Percentiles rank a stretch among this genome's conserved stretches.
Conservation (phyloP, 2,329 filamentous ascomycete species). For the Trematosphaeria pertusa region DNA sequence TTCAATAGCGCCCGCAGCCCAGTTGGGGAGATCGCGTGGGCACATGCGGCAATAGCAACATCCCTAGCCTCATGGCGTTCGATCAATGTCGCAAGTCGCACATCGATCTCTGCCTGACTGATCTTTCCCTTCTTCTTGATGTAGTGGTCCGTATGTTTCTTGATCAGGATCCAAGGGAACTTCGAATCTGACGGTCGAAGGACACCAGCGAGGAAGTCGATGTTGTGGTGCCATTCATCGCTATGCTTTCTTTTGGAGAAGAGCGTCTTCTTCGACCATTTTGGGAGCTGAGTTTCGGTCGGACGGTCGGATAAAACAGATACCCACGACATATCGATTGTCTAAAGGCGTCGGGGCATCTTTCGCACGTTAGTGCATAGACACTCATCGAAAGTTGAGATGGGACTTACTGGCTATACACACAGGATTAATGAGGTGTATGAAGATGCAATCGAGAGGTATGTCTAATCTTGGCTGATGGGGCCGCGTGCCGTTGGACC, state of each 20-base stretch:
- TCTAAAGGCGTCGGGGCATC: not conserved
- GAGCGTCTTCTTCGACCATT: slow-evolving; percentile 23
- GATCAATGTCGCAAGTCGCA: slow-evolving; percentile 29
- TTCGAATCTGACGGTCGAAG: slow-evolving; percentile 32
- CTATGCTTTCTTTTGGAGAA: slow-evolving; percentile 36
- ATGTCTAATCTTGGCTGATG: too few species aligned
- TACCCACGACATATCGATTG: not conserved
- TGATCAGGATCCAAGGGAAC: slow-evolving; percentile 32
- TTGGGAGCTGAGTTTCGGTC: slow-evolving; percentile 1
- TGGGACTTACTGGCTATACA: too few species aligned
- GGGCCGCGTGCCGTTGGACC: too few species aligned
- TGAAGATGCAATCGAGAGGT: too few species aligned
- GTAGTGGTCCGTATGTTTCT: slow-evolving; percentile 35
- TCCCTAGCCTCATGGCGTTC: slow-evolving; percentile 28
- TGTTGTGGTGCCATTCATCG: slow-evolving; percentile 36
- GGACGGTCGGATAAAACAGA: too few species aligned
- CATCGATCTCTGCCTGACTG: slow-evolving; percentile 28
- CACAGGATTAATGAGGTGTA: too few species aligned
- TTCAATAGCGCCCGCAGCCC: slow-evolving; percentile 30
- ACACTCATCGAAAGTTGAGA: too few species aligned
- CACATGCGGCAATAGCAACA: slow-evolving; percentile 38
- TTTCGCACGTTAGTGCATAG: too few species aligned
- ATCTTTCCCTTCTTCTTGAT: slow-evolving; percentile 42
- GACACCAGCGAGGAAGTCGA: slow-evolving; percentile 30
- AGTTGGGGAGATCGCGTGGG: slow-evolving; percentile 35